These are phyloP conservation scores for Dalbergia oliveri DNA, from an alignment of 306 rosid genomes.

Conservation along the genomic window DNA sequence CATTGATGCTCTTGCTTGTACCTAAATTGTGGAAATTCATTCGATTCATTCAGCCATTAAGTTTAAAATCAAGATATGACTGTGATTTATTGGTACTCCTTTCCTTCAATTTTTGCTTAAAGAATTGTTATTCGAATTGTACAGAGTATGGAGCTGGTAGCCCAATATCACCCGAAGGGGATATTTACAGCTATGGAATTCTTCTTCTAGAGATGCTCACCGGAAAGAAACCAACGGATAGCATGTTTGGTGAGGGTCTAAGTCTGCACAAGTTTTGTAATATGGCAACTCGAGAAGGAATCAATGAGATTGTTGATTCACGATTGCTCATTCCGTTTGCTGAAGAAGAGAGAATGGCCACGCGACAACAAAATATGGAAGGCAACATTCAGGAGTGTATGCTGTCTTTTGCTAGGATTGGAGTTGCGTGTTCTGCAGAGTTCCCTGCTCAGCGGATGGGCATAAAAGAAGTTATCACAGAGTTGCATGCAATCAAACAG, in stretches of 20 bases:
- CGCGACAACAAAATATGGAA: background rate
- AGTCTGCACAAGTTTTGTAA: slow-evolving; percentile 6
- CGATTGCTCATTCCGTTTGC: background rate
- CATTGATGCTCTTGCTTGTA: background rate
- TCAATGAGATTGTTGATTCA: slow-evolving; percentile 13
- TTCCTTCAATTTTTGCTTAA: background rate
- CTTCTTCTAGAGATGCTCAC: slow-evolving; percentile 23
- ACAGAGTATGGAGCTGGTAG: background rate
- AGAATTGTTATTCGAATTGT: too few relatives aligned
- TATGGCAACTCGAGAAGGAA: background rate
- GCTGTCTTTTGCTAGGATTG: background rate
- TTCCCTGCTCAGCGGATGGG: background rate
- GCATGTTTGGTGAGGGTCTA: background rate
- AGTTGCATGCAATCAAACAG: background rate
- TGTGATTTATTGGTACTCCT: background rate
- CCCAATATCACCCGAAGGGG: background rate
- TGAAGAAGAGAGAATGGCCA: background rate
- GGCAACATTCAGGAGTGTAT: background rate
- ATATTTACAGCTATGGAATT: slow-evolving; percentile 23
- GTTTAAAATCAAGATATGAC: background rate
- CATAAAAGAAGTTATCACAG: background rate
- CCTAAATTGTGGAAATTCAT: background rate
- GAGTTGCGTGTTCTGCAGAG: background rate
- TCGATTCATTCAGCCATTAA: background rate
- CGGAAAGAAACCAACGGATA: slow-evolving; percentile 24